Evolutionary conservation across 805 yeast genomes (phyloP).

Genomic region (Wickerhamiella sorbophila): DNA sequence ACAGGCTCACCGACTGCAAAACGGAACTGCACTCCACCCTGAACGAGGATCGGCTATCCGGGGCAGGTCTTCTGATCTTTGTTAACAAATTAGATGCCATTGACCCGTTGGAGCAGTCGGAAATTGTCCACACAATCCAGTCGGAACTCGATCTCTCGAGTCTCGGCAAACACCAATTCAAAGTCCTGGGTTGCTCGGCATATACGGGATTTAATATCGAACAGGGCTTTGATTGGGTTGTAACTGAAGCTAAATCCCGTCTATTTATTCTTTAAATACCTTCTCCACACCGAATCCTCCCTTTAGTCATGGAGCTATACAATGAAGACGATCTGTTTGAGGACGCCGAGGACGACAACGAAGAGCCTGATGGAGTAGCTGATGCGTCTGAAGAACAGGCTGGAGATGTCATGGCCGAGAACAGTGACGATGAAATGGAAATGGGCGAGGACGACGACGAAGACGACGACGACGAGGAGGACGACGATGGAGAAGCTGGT

Average conservation of each 20-base stretch:
- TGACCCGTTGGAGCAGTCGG: conserved; percentile 12
- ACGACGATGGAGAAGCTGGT: conserved; percentile 20
- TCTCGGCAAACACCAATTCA: conserved; percentile 30
- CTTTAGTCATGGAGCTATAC: conserved; percentile 17
- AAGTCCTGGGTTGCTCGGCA: conserved; percentile 36
- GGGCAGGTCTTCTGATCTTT: conserved; percentile 51
- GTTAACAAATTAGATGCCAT: conserved; percentile 64
- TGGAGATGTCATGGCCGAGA: conserved; percentile 4
- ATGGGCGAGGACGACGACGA: conserved; percentile 22
- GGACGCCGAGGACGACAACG: conserved; percentile 30
- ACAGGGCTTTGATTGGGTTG: conserved; percentile 27
- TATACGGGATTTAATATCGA: conserved; percentile 30
- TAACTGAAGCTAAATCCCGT: not conserved
- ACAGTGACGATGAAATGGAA: conserved; percentile 17
- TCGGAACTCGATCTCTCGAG: conserved; percentile 23
- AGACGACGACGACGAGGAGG: conserved; percentile 18
- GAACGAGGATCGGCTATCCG: conserved; percentile 52
- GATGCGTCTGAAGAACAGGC: conserved; percentile 18
- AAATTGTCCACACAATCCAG: conserved; percentile 6
- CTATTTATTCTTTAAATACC: not conserved
- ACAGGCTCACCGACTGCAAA: conserved; percentile 50
- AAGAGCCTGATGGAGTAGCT: conserved; percentile 30
- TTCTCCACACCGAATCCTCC: not conserved
- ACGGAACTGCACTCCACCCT: conserved; percentile 49
- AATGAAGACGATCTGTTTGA: conserved; percentile 16